phyloP scores from a whole-genome alignment of 768 basidiomycete species.

The Boletus coccyginus region DNA sequence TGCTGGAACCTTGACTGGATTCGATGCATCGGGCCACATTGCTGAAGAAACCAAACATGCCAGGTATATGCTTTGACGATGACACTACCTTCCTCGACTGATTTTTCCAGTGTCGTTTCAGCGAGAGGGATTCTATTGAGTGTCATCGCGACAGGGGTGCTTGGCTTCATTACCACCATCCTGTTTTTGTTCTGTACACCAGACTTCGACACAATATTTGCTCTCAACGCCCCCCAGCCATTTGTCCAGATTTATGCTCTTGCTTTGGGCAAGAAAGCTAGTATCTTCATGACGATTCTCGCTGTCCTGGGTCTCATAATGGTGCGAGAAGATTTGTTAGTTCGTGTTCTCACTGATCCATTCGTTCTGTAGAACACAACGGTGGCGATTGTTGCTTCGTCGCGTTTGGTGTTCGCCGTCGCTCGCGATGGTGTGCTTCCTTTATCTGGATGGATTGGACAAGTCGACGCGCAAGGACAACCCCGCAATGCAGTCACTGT shows the following conservation, averaged over 20 bases:
- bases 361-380: conserved; percentile 65
- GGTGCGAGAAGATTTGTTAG: conserved; percentile 40
- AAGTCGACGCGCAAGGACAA: conserved; percentile 67
- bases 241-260: conserved; percentile 87
- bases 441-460: conserved; percentile 76
- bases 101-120: conserved; percentile 57
- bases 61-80: conserved; percentile 34
- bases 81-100: not conserved
- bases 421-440: conserved; percentile 94
- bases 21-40: conserved; percentile 86
- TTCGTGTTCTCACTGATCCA: not conserved
- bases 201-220: conserved; percentile 70
- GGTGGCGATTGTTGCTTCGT: conserved; percentile 84
- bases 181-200: conserved; percentile 86
- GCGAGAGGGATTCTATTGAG: conserved; percentile 80
- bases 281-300: conserved; percentile 85
- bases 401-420: conserved; percentile 86
- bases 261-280: conserved; percentile 75
- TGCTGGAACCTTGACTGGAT: conserved; percentile 85
- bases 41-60: conserved; percentile 89
- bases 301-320: conserved; percentile 84
- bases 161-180: conserved; percentile 78
- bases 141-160: conserved; percentile 70
- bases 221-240: conserved; percentile 81
- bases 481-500: conserved; percentile 85